Base-by-base conservation (phyloP, 441 rosid species). In the Aquilaria agallochum region DNA sequence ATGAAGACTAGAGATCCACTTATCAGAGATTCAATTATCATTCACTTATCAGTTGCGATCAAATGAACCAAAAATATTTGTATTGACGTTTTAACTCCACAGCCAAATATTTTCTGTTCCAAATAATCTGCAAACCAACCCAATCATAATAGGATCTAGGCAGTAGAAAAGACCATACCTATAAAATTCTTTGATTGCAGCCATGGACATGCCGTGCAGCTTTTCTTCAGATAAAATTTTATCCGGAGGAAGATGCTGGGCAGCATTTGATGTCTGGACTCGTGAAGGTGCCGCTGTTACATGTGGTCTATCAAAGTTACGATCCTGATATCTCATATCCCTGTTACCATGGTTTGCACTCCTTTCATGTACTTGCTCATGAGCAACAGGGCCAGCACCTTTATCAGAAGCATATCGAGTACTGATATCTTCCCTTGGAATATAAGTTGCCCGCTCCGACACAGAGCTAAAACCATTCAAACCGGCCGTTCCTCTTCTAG, bases 161-260 rank as follows among this genome's bases (percentile, higher is more conserved):
- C 42, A 36, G 42, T 36, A 55, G 55, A 56, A 14, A 20, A 72
- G 20, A 68, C 11, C 13, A 56, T 87, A 95, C 99, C 98, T 92
- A 73, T 92, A 95, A 74, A 74, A 95, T 77, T 95, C 98, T 77
- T 78, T 88, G 63, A 95, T 88, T 54, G 99, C 87, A 42, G 80
- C 80, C 77, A 88, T 61, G 55, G 94, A 92, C 96, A 67, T 77
- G 12, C 80, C 80, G 3, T 64, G 74, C 49, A 90, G 71, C 36
- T 56, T 76, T 64, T 88, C 98, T 66, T 90, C 98, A 56, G 90
- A 49, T 75, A 56, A 74, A 58, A 59, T 68, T 60, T 72, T 85
- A 60, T 83, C 98, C 5, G 76, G 73, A 36, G 92, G 77, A 59
- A 62, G 63, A 69, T 71, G 79, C 64, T 69, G 84, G 20, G 85